A percentile compares a stretch with the other conserved stretches of the same genome.
Conservation (phyloP, 805 yeast genomes). For the Lipomyces lipofer region DNA sequence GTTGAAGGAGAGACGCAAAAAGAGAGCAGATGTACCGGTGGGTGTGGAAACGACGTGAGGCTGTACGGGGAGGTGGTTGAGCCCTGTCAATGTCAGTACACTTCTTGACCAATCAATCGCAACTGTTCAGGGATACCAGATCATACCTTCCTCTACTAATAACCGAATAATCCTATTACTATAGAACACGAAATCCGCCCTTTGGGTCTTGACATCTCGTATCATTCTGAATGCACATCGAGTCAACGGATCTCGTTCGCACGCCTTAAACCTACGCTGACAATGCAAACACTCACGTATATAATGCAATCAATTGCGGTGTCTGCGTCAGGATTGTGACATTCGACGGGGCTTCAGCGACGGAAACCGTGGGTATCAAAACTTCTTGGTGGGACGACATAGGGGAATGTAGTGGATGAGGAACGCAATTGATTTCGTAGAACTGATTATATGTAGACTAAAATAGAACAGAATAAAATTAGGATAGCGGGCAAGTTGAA, state of each 20-base stretch:
- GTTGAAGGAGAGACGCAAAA: background rate
- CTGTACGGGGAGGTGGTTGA: conserved; percentile 90
- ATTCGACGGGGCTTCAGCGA: conserved; percentile 40
- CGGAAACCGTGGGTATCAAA: conserved; percentile 10
- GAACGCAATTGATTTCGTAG: too few relatives aligned
- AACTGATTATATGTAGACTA: too few relatives aligned
- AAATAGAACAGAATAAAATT: too few relatives aligned
- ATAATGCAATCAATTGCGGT: conserved; percentile 82
- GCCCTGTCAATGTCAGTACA: conserved; percentile 41
- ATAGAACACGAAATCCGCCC: conserved; percentile 94
- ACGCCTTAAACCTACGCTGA: background rate
- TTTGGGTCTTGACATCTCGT: conserved; percentile 73
- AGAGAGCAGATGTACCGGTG: conserved; percentile 50
- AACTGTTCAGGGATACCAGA: background rate
- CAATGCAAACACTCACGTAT: conserved; percentile 49
- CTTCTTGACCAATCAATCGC: background rate
- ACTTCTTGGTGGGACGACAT: background rate
- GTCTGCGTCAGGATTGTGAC: conserved; percentile 80
- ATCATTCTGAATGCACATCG: conserved; percentile 69
- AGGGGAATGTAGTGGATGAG: too few relatives aligned
- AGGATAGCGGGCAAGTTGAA: too few relatives aligned
- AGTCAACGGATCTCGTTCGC: too few relatives aligned
- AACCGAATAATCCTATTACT: conserved; percentile 92
- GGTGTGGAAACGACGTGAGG: conserved; percentile 69
- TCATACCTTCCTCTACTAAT: conserved; percentile 77